Base-by-base conservation (phyloP, 1,284 basidiomycete genomes). In the Takashimella tepidaria region DNA sequence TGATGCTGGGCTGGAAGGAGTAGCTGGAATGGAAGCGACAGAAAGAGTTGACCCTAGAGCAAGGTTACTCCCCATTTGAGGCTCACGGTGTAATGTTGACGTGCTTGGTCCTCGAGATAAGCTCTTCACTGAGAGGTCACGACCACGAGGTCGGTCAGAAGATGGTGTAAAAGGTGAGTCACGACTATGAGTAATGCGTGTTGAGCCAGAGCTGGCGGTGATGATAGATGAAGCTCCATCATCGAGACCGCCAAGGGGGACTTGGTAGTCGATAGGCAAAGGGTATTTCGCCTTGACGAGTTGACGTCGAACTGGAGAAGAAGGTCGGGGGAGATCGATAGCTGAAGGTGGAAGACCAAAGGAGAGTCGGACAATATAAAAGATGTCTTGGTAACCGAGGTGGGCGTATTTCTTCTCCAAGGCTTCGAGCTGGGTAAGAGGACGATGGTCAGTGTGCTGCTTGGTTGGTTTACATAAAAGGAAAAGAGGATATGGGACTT, bases 301-400 rank as follows among this genome's bases (percentile, higher is more conserved):
- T 1, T 51, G 51, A 20, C 51, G 52, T 5, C 53, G 47, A 3
- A 61, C 54, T 4, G 58, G 48, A 6, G 48, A 47, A 23, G 58
- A 53, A 3, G 65, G 65, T 10, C 52, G 44, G 8, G 63, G 60
- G 11, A 67, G 27, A 11, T 27, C 41, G 1, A 61, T 22, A 3
- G 52, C 27, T 5, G 59, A 60, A 0, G 63, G 59, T 1, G 63
- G 65, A 6, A 67, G 56, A 26, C 47, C 19, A 8, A 67, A 51
- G 13, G 62, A 57, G 1, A 67, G 49, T 12, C 65, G 52, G 13
- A 53, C 50, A 4, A 67, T 47, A 49, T 67, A 67, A 57, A 67
- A 67, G 21, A 65, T 53, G 49, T 67, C 65, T 42, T 62, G 60
- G 44, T 53, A 65, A 3, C 65, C 65, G 11, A 56, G 53, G 10